Conservation (phyloP, 306 rosid genomes). For the Vigna radiata region DNA sequence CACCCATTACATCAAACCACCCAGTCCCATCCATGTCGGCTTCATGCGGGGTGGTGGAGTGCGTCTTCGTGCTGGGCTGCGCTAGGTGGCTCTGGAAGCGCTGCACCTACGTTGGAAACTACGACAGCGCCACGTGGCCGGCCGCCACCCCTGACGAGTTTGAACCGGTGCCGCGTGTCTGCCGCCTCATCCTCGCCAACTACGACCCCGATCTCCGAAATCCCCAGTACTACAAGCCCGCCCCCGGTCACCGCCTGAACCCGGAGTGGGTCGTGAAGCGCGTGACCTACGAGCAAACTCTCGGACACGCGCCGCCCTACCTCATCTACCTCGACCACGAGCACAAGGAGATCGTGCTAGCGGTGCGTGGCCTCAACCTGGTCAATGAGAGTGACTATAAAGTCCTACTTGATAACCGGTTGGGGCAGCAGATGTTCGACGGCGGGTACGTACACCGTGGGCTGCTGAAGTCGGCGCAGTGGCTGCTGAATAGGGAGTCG, state of each 20-base stretch:
- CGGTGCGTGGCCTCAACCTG: conserved; percentile 81
- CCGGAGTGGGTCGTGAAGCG: conserved; percentile 74
- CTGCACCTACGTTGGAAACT: conserved; percentile 82
- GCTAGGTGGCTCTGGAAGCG: conserved; percentile 93
- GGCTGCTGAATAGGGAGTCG: conserved; percentile 79
- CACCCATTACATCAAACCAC: conserved; percentile 16
- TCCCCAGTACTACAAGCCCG: conserved; percentile 56
- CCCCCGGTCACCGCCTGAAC: conserved; percentile 62
- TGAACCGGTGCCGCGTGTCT: conserved; percentile 73
- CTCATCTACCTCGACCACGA: conserved; percentile 78
- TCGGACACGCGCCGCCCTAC: conserved; percentile 78
- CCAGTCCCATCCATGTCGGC: conserved; percentile 62
- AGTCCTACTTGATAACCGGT: conserved; percentile 60
- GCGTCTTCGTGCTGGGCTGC: conserved; percentile 75
- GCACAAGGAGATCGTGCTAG: conserved; percentile 74
- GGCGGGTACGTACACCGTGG: conserved; percentile 94
- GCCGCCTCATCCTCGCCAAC: conserved; percentile 83
- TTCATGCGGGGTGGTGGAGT: conserved; percentile 74
- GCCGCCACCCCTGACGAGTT: conserved; percentile 72
- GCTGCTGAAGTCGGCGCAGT: conserved; percentile 74
- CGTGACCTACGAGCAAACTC: conserved; percentile 60
- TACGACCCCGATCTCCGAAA: conserved; percentile 76
- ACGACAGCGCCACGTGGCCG: conserved; percentile 88
- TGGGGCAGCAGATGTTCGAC: conserved; percentile 89
- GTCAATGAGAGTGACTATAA: conserved; percentile 78